These are phyloP conservation scores for Beauveria caledonica DNA, from an alignment of 2,329 filamentous ascomycete genomes.

Conservation along the genomic window DNA sequence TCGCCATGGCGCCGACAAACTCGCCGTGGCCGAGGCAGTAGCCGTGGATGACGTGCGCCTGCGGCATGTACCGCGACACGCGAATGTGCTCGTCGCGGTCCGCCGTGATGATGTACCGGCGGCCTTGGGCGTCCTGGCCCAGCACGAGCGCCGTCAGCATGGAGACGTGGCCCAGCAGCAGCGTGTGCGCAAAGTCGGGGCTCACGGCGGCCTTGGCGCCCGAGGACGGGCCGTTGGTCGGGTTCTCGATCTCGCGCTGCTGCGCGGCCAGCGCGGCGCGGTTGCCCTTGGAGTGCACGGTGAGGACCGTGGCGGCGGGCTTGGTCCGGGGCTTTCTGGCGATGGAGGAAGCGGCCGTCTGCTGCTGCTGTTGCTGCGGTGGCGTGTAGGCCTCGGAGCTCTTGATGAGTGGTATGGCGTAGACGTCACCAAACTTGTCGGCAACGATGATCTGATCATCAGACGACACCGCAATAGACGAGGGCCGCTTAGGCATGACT, in stretches of 20 bases:
- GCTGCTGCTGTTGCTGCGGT: constrained; percentile 6
- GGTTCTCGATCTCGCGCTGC: constrained; percentile 35
- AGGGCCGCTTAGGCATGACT: constrained; percentile 83
- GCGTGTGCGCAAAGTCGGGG: constrained; percentile 60
- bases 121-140: constrained; percentile 31
- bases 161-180: constrained; percentile 88
- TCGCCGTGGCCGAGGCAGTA: constrained; percentile 85
- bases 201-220: constrained; percentile 22
- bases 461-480: constrained; percentile 60
- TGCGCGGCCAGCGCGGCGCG: constrained; percentile 52
- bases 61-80: constrained; percentile 70
- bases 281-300: constrained; percentile 58
- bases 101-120: constrained; percentile 45
- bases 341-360: constrained; percentile 15
- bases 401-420: constrained; percentile 66
- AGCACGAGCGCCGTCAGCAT: constrained; percentile 73
- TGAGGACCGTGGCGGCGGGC: constrained; percentile 49
- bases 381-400: constrained; percentile 13
- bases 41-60: constrained; percentile 78
- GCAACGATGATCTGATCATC: constrained; percentile 70
- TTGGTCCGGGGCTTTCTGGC: constrained; percentile 23
- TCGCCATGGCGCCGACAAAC: constrained; percentile 71
- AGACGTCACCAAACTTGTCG: constrained; percentile 97
- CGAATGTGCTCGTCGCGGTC: constrained; percentile 70
- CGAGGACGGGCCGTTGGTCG: constrained; percentile 12